Evolutionary conservation across 2,329 filamentous ascomycete genomes (phyloP), one percentile per base, ranked within the genome.

Genomic region (Fusarium musae): DNA sequence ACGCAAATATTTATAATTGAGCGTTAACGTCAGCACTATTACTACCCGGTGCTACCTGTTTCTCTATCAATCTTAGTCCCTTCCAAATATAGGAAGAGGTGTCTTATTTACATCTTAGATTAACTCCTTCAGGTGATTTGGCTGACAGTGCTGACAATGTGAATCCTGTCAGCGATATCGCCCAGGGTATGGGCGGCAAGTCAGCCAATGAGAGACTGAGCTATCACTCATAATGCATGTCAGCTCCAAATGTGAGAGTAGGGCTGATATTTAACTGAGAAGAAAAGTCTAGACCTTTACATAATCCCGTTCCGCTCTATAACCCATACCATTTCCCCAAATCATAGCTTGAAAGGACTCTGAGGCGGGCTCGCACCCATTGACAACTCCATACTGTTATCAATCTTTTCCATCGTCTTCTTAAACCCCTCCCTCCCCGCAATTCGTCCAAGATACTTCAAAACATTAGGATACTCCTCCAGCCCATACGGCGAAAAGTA

Each of bases 401-500:
- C 88, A 0, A 81, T 82, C 79, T 86, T 89, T 43, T 75, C 75
- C 82, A 86, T 85, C 0, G 87, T 86, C 50, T 75, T 80, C 73
- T 78, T 79, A 70, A 88, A 90, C 2, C 80, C 86, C 28, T 84
- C 82, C 34, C 88, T 80, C 60, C 77, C 67, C 0, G 81, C 80
- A 15, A 88, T 77, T 7, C 87, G 80, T 73, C 82, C 63, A 36
- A 90, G 75, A 68, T 86, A 90, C 2, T 68, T 73, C 37, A 89
- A 54, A 10, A 90, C 81, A 52, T 83, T 82, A 3, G 78, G 71
- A 70, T 87, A 87, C 2, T 74, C 78, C 5, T 66, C 72, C 54
- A 90, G 70, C 56, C 83, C 81, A 49, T 81, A 82, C 3, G 84
- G 83, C 30, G 80, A 79, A 71, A 89, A 91, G 54, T 83, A 82